A percentile compares a stretch with the other conserved stretches of the same genome.
Evolutionary conservation across 2,329 filamentous ascomycete genomes (phyloP).

Genomic region (Microsporum canis): DNA sequence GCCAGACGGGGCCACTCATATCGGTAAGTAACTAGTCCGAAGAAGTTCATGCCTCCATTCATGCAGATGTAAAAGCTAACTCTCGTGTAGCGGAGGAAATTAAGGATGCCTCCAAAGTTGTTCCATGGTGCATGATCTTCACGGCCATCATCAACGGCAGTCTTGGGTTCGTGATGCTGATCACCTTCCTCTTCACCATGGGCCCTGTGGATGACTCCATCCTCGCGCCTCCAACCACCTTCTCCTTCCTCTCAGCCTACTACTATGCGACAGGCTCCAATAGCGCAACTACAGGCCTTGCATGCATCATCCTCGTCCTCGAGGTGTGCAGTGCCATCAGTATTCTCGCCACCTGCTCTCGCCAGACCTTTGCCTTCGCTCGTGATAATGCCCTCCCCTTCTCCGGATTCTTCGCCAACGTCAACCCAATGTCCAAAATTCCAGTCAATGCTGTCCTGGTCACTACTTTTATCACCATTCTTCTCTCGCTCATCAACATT

Average conservation of each 20-base stretch:
- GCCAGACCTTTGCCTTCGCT: conserved; percentile 33
- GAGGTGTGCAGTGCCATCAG: conserved; percentile 24
- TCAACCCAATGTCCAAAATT: conserved; percentile 16
- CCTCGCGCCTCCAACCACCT: conserved; percentile 20
- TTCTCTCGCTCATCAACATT: conserved; percentile 29
- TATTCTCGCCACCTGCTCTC: conserved; percentile 26
- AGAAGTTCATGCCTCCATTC: not conserved
- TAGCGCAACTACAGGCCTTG: conserved; percentile 20
- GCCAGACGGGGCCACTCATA: conserved; percentile 29
- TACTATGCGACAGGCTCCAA: conserved; percentile 22
- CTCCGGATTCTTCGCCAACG: conserved; percentile 29
- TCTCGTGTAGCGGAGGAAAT: conserved; percentile 29
- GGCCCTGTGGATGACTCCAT: conserved; percentile 23
- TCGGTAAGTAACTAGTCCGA: conserved; percentile 16
- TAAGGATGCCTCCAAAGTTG: conserved; percentile 25
- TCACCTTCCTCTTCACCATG: conserved; percentile 31
- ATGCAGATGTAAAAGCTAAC: not conserved
- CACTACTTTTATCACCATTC: conserved; percentile 20
- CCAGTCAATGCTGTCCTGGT: conserved; percentile 21
- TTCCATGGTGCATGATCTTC: conserved; percentile 29
- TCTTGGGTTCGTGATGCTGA: conserved; percentile 28
- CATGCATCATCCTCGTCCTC: conserved; percentile 21
- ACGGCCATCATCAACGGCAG: conserved; percentile 27
- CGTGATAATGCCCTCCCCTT: conserved; percentile 47
- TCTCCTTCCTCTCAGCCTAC: conserved; percentile 28